Evolutionary conservation across 331 rosid species (phyloP), one percentile per base, ranked within the genome.

Genomic region (Malus hybrid): DNA sequence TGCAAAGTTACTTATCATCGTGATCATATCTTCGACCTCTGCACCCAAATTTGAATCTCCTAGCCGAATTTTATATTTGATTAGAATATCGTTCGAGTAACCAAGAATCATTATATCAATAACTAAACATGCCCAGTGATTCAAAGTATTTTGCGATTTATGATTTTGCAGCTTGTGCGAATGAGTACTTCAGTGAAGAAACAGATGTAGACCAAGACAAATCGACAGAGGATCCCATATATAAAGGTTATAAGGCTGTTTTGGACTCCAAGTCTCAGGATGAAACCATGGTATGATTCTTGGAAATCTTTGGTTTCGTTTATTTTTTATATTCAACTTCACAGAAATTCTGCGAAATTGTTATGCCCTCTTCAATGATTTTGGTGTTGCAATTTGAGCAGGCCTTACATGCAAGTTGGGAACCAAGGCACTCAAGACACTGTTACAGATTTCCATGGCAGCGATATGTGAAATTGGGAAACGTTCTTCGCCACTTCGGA

Each of bases 381-480:
- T 61, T 22, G 64, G 66, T 20, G 66, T 48, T 64, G 72, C 72
- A 69, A 80, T 69, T 39, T 78, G 83, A 28, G 48, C 75, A 94
- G 98, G 99, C 99, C 60, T 77, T 89, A 32, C 84, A 91, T 77
- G 96, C 97, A 81, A 94, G 97, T 79, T 94, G 97, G 99, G 99
- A 94, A 80, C 97, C 99, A 11, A 92, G 99, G 80, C 99, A 92
- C 79, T 86, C 96, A 1, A 83, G 89, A 70, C 86, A 93, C 70
- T 94, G 97, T 67, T 81, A 88, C 70, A 87, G 75, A 71, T 81
- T 89, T 74, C 99, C 99, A 71, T 92, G 96, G 86, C 97, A 94
- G 84, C 99, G 82, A 66, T 94, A 94, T 62, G 96, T 94, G 28
- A 92, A 92, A 85, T 82, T 94, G 7, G 99, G 97, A 70, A 86